Base-by-base conservation (phyloP, 352 stramenopile genomes). In the Globisporangium cystogenes region DNA sequence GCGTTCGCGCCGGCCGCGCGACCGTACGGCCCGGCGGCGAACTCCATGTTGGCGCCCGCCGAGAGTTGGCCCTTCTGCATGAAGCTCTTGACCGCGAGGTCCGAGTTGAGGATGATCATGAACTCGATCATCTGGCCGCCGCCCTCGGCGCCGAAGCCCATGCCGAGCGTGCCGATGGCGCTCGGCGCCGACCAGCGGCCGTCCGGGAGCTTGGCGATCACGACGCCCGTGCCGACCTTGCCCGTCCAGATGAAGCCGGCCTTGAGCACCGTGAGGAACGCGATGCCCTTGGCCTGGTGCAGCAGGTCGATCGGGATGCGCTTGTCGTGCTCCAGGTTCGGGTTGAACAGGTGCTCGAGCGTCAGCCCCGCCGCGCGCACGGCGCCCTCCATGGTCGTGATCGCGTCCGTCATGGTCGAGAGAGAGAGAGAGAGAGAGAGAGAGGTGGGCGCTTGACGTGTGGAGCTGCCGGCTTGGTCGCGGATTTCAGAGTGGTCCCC, bases 131-230 rank as follows among this genome's bases (percentile, higher is more conserved):
- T 61, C 62, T 95, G 74, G 16, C 74, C 84, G 48, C 84, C 84
- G 41, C 86, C 60, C 65, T 95, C 80, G 37, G 77, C 72, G 39
- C 84, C 84, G 62, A 88, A 82, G 57, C 86, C 89, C 72, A 98
- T 90, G 44, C 93, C 93, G 24, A 82, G 77, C 27, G 94, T 92
- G 44, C 86, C 94, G 60, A 99, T 98, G 7, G 95, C 94, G 23
- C 85, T 97, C 16, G 96, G 96, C 16, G 95, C 93, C 42, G 88
- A 98, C 95, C 96, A 98, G 44, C 87, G 90, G 14, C 95, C 94
- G 67, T 98, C 92, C 4, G 82, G 81, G 11, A 98, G 78, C 57
- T 96, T 93, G 16, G 93, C 82, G 61, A 99, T 82, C 16, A 99
- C 88, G 46, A 99, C 81, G 41, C 96, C 96, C 48, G 82, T 90